These are phyloP conservation scores for Candida easanensis DNA, from an alignment of 805 yeast genomes.

Conservation along the genomic window DNA sequence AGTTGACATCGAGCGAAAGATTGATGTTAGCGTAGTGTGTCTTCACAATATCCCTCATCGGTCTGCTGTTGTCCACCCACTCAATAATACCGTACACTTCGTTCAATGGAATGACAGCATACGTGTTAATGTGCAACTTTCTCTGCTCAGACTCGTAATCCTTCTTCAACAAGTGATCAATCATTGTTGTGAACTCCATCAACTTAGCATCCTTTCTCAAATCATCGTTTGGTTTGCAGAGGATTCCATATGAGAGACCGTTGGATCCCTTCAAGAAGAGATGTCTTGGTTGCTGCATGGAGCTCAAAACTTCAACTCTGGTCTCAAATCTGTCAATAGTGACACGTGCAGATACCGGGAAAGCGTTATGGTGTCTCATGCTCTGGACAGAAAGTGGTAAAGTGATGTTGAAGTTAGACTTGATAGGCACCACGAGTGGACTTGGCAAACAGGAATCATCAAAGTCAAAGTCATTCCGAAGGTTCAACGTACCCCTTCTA, in stretches of 20 bases:
- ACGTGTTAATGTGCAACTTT: slow-evolving; percentile 67
- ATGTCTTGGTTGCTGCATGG: slow-evolving; percentile 85
- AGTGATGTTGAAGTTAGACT: slow-evolving; percentile 63
- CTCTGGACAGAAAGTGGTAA: slow-evolving; percentile 51
- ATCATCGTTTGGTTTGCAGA: slow-evolving; percentile 88
- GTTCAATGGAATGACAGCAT: slow-evolving; percentile 84
- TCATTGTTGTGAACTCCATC: slow-evolving; percentile 82
- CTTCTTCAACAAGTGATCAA: slow-evolving; percentile 66
- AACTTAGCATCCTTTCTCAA: slow-evolving; percentile 92
- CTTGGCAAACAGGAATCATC: slow-evolving; percentile 41
- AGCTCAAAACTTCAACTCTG: slow-evolving; percentile 65
- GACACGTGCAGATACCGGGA: slow-evolving; percentile 39
- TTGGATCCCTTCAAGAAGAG: slow-evolving; percentile 75
- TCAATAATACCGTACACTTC: slow-evolving; percentile 90
- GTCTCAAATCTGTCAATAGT: slow-evolving; percentile 65
- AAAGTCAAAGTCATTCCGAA: slow-evolving; percentile 41
- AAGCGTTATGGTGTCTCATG: slow-evolving; percentile 42
- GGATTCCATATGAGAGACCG: slow-evolving; percentile 65
- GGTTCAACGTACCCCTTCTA: slow-evolving; percentile 20
- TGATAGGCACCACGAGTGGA: slow-evolving; percentile 69
- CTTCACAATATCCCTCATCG: slow-evolving; percentile 61
- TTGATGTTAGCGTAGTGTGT: slow-evolving; percentile 41
- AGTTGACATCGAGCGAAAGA: slow-evolving; percentile 29
- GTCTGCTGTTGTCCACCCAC: slow-evolving; percentile 74
- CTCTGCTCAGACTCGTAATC: slow-evolving; percentile 75